Percentiles rank a stretch among this genome's conserved stretches.
Evolutionary conservation across 2,329 filamentous ascomycete genomes (phyloP).

Genomic region (Apiospora kogelbergensis): DNA sequence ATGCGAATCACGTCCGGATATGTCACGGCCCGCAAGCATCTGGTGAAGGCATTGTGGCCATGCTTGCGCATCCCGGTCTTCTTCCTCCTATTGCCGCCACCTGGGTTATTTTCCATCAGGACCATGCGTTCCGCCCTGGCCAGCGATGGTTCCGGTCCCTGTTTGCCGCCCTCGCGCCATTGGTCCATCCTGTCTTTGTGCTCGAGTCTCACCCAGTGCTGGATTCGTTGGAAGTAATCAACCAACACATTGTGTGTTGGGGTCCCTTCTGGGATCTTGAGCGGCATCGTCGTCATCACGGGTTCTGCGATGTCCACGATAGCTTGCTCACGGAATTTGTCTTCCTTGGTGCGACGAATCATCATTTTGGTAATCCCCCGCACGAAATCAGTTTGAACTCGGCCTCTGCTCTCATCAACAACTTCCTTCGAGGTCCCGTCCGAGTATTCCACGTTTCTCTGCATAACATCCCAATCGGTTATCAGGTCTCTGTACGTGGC

Average conservation of each 20-base stretch:
- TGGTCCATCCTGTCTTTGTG: not conserved
- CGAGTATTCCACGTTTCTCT: not conserved
- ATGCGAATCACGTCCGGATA: not conserved
- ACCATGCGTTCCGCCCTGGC: not conserved
- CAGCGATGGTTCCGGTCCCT: not conserved
- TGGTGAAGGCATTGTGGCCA: not conserved
- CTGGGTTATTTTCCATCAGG: not conserved
- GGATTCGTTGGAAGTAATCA: not conserved
- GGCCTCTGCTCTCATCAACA: too few relatives aligned
- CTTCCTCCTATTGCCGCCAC: too few relatives aligned
- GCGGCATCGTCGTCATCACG: not conserved
- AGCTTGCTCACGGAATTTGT: not conserved
- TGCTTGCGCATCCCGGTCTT: too few relatives aligned
- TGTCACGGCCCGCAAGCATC: not conserved
- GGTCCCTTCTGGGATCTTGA: not conserved
- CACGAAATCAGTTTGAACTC: not conserved
- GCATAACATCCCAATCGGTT: not conserved
- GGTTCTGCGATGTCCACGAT: not conserved
- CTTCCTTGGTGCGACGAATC: not conserved
- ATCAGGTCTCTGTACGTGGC: not conserved
- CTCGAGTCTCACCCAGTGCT: not conserved
- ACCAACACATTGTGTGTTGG: too few relatives aligned
- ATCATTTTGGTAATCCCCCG: not conserved
- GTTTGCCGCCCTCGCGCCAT: rapidly evolving
- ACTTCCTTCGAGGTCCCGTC: too few relatives aligned